phyloP scores from a whole-genome alignment of 164 flowering plant species.

The Buxus sempervirens region DNA sequence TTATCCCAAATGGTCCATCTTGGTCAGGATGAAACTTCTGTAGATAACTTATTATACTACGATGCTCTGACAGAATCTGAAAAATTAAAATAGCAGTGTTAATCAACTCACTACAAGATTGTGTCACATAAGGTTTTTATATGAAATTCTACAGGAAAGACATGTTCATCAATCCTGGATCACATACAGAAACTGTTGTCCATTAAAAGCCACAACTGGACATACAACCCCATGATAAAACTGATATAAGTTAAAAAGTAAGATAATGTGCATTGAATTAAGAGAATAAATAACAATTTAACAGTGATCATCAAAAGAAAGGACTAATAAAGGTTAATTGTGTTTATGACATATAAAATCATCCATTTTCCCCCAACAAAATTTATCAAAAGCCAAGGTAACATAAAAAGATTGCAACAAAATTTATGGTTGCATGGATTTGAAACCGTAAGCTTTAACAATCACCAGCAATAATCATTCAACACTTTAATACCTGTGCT shows the following conservation, averaged over 20 bases:
- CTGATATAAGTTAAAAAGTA: no score
- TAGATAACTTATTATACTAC: conserved; percentile 86
- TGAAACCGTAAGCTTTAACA: no score
- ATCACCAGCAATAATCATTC: not conserved
- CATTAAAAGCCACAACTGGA: no score
- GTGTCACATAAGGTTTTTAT: not conserved
- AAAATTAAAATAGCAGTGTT: not conserved
- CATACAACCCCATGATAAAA: no score
- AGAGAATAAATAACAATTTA: not conserved
- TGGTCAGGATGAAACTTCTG: conserved; percentile 99
- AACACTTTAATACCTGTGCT: conserved; percentile 61
- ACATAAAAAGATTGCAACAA: no score
- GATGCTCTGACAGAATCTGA: conserved; percentile 91
- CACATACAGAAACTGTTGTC: not conserved
- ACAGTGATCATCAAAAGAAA: not conserved
- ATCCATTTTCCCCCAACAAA: not conserved
- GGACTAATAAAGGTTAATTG: not conserved
- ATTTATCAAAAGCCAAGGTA: not conserved
- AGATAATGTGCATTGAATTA: no score
- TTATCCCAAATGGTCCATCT: conserved; percentile 96
- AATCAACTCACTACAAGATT: not conserved
- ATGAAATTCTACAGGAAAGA: not conserved
- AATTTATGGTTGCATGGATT: no score
- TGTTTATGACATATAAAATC: not conserved
- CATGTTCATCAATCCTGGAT: not conserved